Conservation (phyloP, 139 green algal species). For the Chlorella sp. region DNA sequence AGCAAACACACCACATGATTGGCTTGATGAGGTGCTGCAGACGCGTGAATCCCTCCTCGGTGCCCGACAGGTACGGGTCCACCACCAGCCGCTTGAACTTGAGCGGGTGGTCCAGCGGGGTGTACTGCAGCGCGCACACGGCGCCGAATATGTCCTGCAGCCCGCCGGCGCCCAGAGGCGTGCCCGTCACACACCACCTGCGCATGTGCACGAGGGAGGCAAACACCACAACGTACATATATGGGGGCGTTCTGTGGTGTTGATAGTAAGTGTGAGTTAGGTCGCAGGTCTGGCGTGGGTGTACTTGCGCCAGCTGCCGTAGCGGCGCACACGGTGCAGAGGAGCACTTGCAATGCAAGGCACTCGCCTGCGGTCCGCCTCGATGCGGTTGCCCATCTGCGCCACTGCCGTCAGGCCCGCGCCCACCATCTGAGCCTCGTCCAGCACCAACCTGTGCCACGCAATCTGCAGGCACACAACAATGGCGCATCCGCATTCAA, state of each 20-base stretch:
- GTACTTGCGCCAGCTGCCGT: too few species aligned
- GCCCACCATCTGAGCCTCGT: constrained; percentile 71
- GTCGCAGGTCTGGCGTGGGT: too few species aligned
- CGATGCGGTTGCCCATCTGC: constrained; percentile 43
- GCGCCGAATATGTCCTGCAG: constrained; percentile 51
- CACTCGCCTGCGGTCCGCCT: constrained; percentile 14
- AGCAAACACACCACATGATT: constrained; percentile 65
- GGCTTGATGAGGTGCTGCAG: constrained; percentile 50
- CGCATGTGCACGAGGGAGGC: too few species aligned
- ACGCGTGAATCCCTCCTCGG: constrained; percentile 12
- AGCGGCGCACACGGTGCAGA: too few species aligned
- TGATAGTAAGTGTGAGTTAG: too few species aligned
- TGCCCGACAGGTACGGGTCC: constrained; percentile 5
- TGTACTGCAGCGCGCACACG: constrained; percentile 45
- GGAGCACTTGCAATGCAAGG: too few species aligned
- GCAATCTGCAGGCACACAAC: constrained; percentile 30
- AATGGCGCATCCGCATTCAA: too few species aligned
- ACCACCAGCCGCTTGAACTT: constrained; percentile 11
- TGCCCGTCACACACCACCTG: constrained; percentile 69
- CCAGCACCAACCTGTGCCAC: constrained; percentile 65
- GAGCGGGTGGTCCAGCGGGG: constrained; percentile 21
- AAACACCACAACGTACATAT: too few species aligned
- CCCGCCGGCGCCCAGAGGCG: constrained; percentile 33
- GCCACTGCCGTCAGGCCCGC: constrained; percentile 12
- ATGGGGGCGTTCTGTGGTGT: too few species aligned